Evolutionary conservation across 2,329 filamentous ascomycete species (phyloP).

Genomic region (Penicillium hordei): DNA sequence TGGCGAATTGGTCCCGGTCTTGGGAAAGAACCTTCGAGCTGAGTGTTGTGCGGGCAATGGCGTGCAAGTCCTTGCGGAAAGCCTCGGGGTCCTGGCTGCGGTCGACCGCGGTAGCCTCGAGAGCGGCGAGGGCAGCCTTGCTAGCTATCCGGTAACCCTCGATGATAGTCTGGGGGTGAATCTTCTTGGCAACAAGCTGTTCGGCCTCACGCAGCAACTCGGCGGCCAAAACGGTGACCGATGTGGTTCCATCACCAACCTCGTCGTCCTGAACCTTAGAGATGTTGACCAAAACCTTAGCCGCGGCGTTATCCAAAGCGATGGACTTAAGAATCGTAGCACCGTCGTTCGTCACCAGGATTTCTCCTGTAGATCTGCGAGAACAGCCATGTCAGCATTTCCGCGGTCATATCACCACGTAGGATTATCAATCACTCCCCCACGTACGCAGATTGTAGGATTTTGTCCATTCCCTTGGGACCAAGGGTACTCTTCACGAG

Average conservation of each 20-base stretch:
- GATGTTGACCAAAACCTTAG: conserved; percentile 98
- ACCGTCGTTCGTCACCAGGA: conserved; percentile 98
- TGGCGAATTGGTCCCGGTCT: conserved; percentile 87
- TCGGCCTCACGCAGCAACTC: conserved; percentile 95
- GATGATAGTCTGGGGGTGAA: conserved; percentile 98
- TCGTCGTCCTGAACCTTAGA: conserved; percentile 99
- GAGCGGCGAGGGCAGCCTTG: conserved; percentile 76
- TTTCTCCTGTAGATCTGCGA: conserved; percentile 82
- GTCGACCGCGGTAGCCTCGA: conserved; percentile 83
- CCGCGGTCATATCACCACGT: conserved; percentile 17
- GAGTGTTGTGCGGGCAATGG: conserved; percentile 91
- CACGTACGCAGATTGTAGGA: conserved; percentile 86
- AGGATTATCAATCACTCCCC: conserved; percentile 8
- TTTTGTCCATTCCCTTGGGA: conserved; percentile 99
- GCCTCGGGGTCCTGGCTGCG: conserved; percentile 79
- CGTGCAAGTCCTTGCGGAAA: conserved; percentile 84
- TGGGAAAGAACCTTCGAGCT: conserved; percentile 97
- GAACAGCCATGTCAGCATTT: conserved; percentile 17
- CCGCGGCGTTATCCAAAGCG: conserved; percentile 95
- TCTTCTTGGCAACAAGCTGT: conserved; percentile 96
- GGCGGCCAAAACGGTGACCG: conserved; percentile 91
- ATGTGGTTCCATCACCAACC: conserved; percentile 96
- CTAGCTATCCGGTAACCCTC: conserved; percentile 98
- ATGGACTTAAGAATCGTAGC: conserved; percentile 98
- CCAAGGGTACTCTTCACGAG: conserved; percentile 96